These are phyloP conservation scores for Aspergillus wentii DNA, from an alignment of 495 filamentous ascomycete species.

Conservation along the genomic window DNA sequence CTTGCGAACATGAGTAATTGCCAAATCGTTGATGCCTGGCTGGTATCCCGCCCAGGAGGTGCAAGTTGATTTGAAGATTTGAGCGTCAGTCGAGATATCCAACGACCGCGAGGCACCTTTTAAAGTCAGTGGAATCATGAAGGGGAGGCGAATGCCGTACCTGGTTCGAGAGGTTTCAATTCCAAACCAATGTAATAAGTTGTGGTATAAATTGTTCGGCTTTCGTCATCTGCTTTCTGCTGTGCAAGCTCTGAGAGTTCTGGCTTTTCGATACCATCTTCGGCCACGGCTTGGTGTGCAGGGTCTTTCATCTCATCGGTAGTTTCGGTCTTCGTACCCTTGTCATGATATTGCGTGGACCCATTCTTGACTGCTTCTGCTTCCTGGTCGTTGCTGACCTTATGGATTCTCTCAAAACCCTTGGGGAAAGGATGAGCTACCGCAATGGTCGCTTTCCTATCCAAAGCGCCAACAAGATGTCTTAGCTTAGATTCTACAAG, in stretches of 20 bases:
- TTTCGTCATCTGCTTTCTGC: conserved; percentile 30
- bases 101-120: conserved; percentile 48
- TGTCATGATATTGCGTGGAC: conserved; percentile 61
- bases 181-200: conserved; percentile 87
- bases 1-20: conserved; percentile 73
- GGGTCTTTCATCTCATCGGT: conserved; percentile 53
- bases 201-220: conserved; percentile 66
- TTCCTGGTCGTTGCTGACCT: conserved; percentile 66
- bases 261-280: conserved; percentile 43
- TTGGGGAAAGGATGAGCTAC: conserved; percentile 92
- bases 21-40: conserved; percentile 57
- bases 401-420: conserved; percentile 77
- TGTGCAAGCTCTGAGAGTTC: conserved; percentile 33
- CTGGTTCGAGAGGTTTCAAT: conserved; percentile 34
- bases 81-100: conserved; percentile 67
- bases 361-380: conserved; percentile 66
- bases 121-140: conserved; percentile 15
- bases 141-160: conserved; percentile 16
- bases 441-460: conserved; percentile 65
- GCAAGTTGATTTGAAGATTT: conserved; percentile 69
- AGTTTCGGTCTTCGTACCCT: conserved; percentile 54
- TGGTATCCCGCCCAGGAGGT: conserved; percentile 62
- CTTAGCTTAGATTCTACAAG: conserved; percentile 90
- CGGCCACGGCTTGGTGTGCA: conserved; percentile 45
- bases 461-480: conserved; percentile 73